Percentiles rank a stretch among this genome's conserved stretches.
Conservation (phyloP, 2,329 filamentous ascomycete genomes). For the Colletotrichum sp. region DNA sequence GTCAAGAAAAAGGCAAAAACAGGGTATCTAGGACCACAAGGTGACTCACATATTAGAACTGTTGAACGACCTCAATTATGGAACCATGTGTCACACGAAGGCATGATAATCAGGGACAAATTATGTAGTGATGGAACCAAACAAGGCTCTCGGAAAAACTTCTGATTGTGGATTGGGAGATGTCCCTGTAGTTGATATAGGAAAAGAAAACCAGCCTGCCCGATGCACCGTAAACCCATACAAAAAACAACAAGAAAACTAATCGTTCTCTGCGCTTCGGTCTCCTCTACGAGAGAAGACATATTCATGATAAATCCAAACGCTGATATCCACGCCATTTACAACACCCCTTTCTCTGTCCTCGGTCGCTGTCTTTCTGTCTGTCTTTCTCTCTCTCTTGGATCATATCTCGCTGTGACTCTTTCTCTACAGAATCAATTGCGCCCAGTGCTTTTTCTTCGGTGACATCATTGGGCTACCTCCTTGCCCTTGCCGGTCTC, state of each 20-base stretch:
- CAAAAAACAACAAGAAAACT: background rate
- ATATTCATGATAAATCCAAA: conserved; percentile 7
- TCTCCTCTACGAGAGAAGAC: background rate
- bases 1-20: background rate
- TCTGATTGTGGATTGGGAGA: conserved; percentile 5
- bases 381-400: background rate
- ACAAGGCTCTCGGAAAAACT: background rate
- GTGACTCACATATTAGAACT: background rate
- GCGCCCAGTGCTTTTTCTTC: background rate
- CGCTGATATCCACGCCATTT: conserved; percentile 17
- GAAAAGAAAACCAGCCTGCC: background rate
- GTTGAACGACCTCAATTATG: background rate
- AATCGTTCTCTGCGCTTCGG: conserved; percentile 1
- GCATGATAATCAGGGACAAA: background rate
- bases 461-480: background rate
- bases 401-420: background rate
- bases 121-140: background rate
- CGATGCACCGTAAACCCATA: conserved; percentile 3
- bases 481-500: conserved; percentile 18
- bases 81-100: background rate
- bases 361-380: background rate
- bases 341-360: background rate
- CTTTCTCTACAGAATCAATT: background rate
- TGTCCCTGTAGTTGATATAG: conserved; percentile 2
- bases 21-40: background rate